Evolutionary conservation across 331 rosid species (phyloP), one percentile per base, ranked within the genome.

Genomic region (Telfairia occidentalis): DNA sequence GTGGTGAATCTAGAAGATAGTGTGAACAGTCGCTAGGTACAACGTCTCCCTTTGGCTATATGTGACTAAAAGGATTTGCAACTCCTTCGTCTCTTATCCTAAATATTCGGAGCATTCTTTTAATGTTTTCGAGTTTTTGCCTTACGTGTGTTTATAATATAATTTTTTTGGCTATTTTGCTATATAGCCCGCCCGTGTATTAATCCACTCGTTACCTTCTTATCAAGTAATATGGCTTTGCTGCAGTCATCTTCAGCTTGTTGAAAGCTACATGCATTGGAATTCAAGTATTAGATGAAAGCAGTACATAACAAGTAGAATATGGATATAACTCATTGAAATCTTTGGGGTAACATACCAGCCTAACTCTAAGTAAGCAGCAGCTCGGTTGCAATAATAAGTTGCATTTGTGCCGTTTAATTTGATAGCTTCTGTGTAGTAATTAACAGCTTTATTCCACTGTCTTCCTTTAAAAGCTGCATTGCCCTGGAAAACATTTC

Each of bases 191-290:
- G n/a, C n/a, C 8, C 48, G 19, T 9, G 28, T 9, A 35, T n/a
- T 9, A 43, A 6, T 53, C 46, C 46, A 19, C 32, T 18, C 9
- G 82, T 81, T 82, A 87, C 96, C 93, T 90, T 90, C 85, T 84
- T 88, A 86, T 88, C 93, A 46, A 52, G 87, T 78, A 73, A 86
- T 53, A 90, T 80, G 40, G 96, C 93, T 64, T 76, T 67, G 63
- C 76, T 82, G 85, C 91, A 90, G 85, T 90, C 96, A 75, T 90
- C 96, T 80, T 84, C 96, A 9, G 90, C 96, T 85, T 86, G 84
- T 78, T 85, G 96, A 81, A 88, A 88, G 83, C 96, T 90, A 85
- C 84, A 83, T 1, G 50, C 11, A 70, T 52, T 53, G 32, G 32
- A 77, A 66, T 38, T 34, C 5, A 50, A 73, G 24, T 13, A 8